Evolutionary conservation across 805 yeast genomes (phyloP), one percentile per base, ranked within the genome.

Genomic region (Starmerella kuoi): DNA sequence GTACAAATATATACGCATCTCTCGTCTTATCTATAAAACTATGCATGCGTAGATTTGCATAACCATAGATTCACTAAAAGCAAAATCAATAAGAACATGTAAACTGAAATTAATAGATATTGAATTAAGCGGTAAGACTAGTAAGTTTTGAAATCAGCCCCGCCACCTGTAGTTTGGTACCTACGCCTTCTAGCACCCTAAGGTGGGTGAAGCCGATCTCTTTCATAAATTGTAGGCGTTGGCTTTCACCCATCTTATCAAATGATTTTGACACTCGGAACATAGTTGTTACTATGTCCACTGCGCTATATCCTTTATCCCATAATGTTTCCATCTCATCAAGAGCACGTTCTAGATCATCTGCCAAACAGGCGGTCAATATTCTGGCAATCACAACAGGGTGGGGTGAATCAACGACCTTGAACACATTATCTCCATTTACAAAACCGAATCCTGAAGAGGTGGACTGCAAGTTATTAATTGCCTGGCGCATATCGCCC

Each of bases 401-500:
- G 62, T 91, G 97, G 2, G 98, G 98, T 41, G 86, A 80, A 59
- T 91, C 98, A 2, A 91, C 97, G 45, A 91, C 83, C 58, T 81
- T 84, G 69, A 86, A 91, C 15, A 91, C 98, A 55, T 87, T 88
- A 31, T 82, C 85, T 36, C 85, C 85, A 55, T 76, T 82, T n/a
- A 91, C 95, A 42, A 82, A 70, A 3, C 81, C 87, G 63, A 87
- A 87, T 2, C 98, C 98, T 1, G 95, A 85, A 25, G 79, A 88
- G 0, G 96, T 86, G 55, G 94, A 79, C 59, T 91, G 98, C 45
- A 91, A 60, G 61, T 91, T 91, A 58, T 91, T 91, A 37, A 91
- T 73, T 0, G 97, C 98, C 61, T 91, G 98, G 61, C 98, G 76
- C 98, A 91, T 88, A 59, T 91, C 98, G 46, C 98, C 98, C 58